Conservation (phyloP, 108 stramenopile genomes). For the Cyclotella sp. region DNA sequence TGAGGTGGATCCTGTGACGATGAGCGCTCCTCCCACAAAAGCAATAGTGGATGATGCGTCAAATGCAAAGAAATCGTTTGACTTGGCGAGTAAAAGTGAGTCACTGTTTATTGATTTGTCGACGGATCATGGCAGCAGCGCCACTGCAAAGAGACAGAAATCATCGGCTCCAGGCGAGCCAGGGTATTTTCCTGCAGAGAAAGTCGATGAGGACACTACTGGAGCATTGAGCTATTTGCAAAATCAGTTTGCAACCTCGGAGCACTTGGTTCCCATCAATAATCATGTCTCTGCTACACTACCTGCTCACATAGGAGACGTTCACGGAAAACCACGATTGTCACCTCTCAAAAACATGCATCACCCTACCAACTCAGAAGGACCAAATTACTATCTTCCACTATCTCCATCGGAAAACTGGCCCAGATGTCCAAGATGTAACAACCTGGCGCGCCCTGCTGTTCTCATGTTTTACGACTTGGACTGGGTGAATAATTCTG, state of each 20-base stretch:
- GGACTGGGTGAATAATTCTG: slow-evolving; percentile 35
- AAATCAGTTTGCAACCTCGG: not conserved
- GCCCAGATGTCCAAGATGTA: slow-evolving; percentile 51
- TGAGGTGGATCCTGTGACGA: slow-evolving; percentile 15
- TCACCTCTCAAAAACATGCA: slow-evolving; percentile 16
- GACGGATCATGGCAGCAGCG: not conserved
- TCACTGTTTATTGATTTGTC: no score
- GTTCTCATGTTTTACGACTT: slow-evolving; percentile 53
- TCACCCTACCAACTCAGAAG: slow-evolving; percentile 14
- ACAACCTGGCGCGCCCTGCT: slow-evolving; percentile 42
- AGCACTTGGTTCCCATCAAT: not conserved
- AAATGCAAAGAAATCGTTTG: not conserved
- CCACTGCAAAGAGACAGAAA: slow-evolving; percentile 9
- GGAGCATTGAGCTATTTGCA: slow-evolving; percentile 6
- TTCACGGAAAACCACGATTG: slow-evolving; percentile 30
- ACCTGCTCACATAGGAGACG: slow-evolving; percentile 44
- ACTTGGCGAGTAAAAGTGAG: not conserved
- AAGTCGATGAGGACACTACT: slow-evolving; percentile 12
- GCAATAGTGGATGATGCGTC: not conserved
- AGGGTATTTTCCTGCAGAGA: not conserved
- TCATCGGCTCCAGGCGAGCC: not conserved
- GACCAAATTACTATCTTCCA: slow-evolving; percentile 20
- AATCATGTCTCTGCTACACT: not conserved
- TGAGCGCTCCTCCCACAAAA: slow-evolving; percentile 32
- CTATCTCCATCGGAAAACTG: slow-evolving; percentile 25